Percentiles rank a stretch among this genome's conserved stretches.
Conservation (phyloP, 306 rosid genomes). For the Cucurbita moschata region DNA sequence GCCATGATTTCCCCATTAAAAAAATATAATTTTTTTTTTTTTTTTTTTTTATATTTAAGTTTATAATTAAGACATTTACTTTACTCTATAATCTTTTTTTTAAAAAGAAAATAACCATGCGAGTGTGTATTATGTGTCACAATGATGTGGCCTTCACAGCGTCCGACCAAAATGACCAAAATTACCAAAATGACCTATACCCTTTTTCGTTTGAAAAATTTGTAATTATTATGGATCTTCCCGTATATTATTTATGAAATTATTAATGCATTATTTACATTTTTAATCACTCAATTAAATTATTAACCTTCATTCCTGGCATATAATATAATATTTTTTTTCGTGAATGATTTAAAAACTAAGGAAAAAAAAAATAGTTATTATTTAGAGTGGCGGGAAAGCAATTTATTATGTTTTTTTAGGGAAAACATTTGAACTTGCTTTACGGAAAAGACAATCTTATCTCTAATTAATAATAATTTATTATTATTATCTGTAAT, state of each 20-base stretch:
- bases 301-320: neutral
- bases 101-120: neutral
- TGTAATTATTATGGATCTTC: neutral
- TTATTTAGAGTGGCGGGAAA: neutral
- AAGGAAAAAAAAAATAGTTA: neutral
- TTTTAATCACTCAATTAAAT: neutral
- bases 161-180: neutral
- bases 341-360: neutral
- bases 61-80: too few relatives aligned
- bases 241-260: neutral
- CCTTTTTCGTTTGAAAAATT: neutral
- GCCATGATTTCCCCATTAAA: conserved; percentile 46
- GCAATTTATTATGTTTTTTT: neutral
- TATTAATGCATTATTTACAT: neutral
- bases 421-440: neutral
- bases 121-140: neutral
- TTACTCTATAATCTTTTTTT: too few relatives aligned
- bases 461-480: neutral
- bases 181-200: too few relatives aligned
- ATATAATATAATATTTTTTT: neutral
- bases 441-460: neutral
- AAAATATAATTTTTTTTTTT: neutral
- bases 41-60: too few relatives aligned
- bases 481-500: too few relatives aligned
- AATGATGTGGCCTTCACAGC: neutral